Percentiles rank a stretch among this genome's conserved stretches.
phyloP scores from a whole-genome alignment of 495 filamentous ascomycete species.

The Hypoxylon lenormandii region DNA sequence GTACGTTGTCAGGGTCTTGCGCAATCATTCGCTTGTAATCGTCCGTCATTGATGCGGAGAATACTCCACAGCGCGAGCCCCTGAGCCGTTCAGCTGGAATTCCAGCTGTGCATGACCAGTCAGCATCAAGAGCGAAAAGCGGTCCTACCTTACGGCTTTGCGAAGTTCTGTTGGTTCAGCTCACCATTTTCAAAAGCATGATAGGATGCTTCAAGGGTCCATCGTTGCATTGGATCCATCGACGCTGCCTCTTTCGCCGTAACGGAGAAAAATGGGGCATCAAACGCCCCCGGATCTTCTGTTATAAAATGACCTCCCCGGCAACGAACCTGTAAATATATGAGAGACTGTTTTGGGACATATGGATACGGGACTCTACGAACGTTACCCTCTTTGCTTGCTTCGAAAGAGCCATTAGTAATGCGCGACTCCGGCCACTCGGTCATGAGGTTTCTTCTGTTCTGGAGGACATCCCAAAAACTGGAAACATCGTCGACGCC shows the following conservation, averaged over 20 bases:
- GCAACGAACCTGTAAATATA: conserved; percentile 17
- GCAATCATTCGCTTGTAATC: conserved; percentile 49
- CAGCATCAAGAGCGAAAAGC: conserved; percentile 8
- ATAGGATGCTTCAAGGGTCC: conserved; percentile 65
- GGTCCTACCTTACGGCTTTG: not conserved
- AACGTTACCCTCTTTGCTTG: conserved; percentile 22
- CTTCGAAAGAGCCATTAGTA: conserved; percentile 44
- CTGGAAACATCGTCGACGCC: conserved; percentile 48
- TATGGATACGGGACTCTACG: not conserved
- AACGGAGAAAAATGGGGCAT: conserved; percentile 68
- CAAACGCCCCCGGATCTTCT: conserved; percentile 64
- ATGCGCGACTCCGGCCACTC: conserved; percentile 50
- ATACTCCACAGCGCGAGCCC: conserved; percentile 48
- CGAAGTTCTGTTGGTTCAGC: not conserved
- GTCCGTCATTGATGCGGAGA: conserved; percentile 47
- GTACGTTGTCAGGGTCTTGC: conserved; percentile 47
- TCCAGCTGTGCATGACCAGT: conserved; percentile 35
- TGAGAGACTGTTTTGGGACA: conserved; percentile 1
- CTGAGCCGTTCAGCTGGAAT: conserved; percentile 38
- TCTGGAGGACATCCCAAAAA: conserved; percentile 54
- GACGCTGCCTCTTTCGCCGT: conserved; percentile 63
- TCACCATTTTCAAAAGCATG: conserved; percentile 58
- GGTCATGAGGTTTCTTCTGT: conserved; percentile 53
- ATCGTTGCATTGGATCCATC: conserved; percentile 51
- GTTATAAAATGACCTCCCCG: conserved; percentile 51